phyloP scores from a whole-genome alignment of 768 basidiomycete genomes.

The Pleurotus giganteus region DNA sequence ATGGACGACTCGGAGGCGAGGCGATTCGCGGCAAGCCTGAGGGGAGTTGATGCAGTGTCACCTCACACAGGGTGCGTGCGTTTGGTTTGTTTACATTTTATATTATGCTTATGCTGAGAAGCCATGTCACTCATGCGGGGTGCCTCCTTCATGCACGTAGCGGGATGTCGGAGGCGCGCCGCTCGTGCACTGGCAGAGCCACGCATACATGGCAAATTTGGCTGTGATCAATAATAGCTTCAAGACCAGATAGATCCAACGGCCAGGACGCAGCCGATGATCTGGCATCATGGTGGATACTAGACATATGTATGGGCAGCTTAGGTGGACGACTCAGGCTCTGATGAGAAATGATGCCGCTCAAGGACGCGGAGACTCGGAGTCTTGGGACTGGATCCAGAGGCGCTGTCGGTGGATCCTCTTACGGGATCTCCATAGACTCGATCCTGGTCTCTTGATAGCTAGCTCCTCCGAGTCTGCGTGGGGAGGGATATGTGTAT shows the following conservation, averaged over 20 bases:
- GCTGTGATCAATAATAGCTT: too few relatives aligned
- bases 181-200: slow-evolving; percentile 55
- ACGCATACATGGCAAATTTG: slow-evolving; percentile 36
- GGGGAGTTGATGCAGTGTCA: slow-evolving; percentile 67
- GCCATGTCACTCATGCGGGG: not conserved
- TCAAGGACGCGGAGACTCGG: slow-evolving; percentile 82
- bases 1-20: too few relatives aligned
- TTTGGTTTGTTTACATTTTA: not conserved
- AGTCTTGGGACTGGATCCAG: slow-evolving; percentile 74
- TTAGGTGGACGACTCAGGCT: slow-evolving; percentile 83
- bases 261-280: slow-evolving; percentile 56
- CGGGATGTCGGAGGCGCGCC: slow-evolving; percentile 50
- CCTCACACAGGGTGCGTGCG: slow-evolving; percentile 70
- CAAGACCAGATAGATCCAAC: slow-evolving; percentile 45
- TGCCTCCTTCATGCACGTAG: slow-evolving; percentile 21
- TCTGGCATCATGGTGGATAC: slow-evolving; percentile 97
- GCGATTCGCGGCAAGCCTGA: too few relatives aligned
- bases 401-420: too few relatives aligned
- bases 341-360: slow-evolving; percentile 70
- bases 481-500: too few relatives aligned
- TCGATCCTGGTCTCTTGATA: too few relatives aligned
- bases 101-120: too few relatives aligned
- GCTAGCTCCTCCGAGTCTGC: too few relatives aligned
- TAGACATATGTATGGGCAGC: slow-evolving; percentile 88
- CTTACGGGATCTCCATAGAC: too few relatives aligned